Evolutionary conservation across 2,329 filamentous ascomycete genomes (phyloP), one percentile per base, ranked within the genome.

Genomic region (Dryadomyces quercivorus): DNA sequence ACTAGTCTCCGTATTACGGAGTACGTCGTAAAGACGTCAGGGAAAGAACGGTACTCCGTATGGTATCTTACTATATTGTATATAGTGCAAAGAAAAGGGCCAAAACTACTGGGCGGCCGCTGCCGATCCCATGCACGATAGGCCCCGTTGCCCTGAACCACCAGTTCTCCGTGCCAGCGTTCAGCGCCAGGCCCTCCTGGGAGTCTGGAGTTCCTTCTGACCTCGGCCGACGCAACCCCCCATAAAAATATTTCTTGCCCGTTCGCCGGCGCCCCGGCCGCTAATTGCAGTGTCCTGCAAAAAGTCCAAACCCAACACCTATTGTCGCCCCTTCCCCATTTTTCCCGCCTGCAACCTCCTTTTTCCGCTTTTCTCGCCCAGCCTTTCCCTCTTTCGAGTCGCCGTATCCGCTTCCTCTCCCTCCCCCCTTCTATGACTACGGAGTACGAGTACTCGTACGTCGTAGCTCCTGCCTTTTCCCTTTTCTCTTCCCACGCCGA

Each of bases 131-230:
- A 40, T 40, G 36, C 36, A 40, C 10, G 36, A 40, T 40, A 16
- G 36, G 15, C 49, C 15, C 49, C 20, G 34, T 50, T 50, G 49
- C 49, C 49, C 49, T 50, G 49, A 42, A 42, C 49, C 49, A 42
- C 36, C 31, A 21, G 31, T 38, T 38, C 36, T 40, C 36, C 34
- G 31, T 50, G 47, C 47, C 47, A 50, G 34, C 46, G 26, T 22
- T 26, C 22, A 49, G 26, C 8, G 36, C 36, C 36, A 40, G 36
- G 36, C 36, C 36, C 8, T 31, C 26, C 26, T 31, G 26, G 26
- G 26, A 31, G 36, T 16, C 36, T 16, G 36, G 10, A 12, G 10
- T 12, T 16, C 36, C 36, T 40, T 40, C 36, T 40, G 36, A 40
- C 43, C 43, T 45, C 43, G 43, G 46, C 46, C 46, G 31, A 48